Percentiles rank a stretch among this genome's conserved stretches.
Evolutionary conservation across 2,329 filamentous ascomycete genomes (phyloP).

Genomic region (Alternaria brassicae): DNA sequence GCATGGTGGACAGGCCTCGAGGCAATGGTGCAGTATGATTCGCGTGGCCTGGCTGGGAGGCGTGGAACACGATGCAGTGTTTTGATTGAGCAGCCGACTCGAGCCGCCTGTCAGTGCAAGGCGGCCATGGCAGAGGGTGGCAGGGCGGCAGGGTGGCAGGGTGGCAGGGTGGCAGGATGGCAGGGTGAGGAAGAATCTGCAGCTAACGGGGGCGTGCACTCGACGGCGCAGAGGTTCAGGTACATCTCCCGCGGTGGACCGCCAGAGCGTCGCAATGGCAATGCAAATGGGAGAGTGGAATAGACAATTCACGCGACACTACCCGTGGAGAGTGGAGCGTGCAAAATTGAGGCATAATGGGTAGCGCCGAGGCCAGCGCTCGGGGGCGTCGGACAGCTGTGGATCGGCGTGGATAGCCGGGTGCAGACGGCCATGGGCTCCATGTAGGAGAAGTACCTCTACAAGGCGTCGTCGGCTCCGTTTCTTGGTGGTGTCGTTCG

Average conservation of each 20-base stretch:
- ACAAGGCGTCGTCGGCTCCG: conserved; percentile 26
- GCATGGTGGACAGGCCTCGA: conserved; percentile 30
- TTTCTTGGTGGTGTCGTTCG: conserved; percentile 32
- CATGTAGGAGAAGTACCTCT: conserved; percentile 34
- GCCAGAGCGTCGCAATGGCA: conserved; percentile 7
- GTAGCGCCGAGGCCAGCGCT: conserved; percentile 8
- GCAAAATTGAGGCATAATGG: conserved; percentile 7
- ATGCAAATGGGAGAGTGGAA: too few relatives aligned
- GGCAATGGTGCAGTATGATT: conserved; percentile 32
- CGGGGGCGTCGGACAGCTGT: conserved; percentile 13
- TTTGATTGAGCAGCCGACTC: conserved; percentile 42
- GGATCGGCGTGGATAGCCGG: conserved; percentile 12
- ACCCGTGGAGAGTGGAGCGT: not conserved
- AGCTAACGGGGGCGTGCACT: conserved; percentile 31
- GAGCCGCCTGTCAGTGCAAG: conserved; percentile 25
- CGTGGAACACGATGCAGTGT: conserved; percentile 25
- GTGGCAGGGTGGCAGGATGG: too few relatives aligned
- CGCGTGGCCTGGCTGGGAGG: conserved; percentile 26
- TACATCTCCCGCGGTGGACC: conserved; percentile 40
- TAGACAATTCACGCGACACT: conserved; percentile 6
- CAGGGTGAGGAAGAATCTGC: conserved; percentile 26
- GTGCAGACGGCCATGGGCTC: conserved; percentile 9
- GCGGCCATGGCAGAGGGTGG: conserved; percentile 4
- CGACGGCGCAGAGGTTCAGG: conserved; percentile 35
- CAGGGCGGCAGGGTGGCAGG: too few relatives aligned